Base-by-base conservation (phyloP, 306 rosid species). In the Mimosa bimucronata region DNA sequence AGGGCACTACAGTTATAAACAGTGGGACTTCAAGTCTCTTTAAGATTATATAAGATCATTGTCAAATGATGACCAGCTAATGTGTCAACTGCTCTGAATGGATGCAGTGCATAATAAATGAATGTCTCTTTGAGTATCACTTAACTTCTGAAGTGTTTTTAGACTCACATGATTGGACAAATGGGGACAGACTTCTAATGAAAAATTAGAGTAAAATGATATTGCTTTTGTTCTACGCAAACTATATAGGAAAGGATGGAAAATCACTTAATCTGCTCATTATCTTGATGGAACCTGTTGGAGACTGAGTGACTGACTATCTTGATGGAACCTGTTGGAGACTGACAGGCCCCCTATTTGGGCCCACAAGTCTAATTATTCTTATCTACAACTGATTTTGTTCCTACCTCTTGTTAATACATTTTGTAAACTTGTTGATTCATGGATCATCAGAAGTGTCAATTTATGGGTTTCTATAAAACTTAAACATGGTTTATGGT, bases 91-190 rank as follows among this genome's bases (percentile, higher is more conserved):
- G 48, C 80, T 57, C 66, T 67, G 21, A 55, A 50, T 25, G 15
- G 28, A 81, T 66, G 61, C 45, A 34, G 75, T 30, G 19, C 23
- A 83, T 53, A 57, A 83, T 73, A 21, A 66, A 73, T 19, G 23
- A 31, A 50, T 15, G 40, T 8, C 60, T 18, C 5, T 29, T 72
- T 40, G 25, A 25, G 75, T 8, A 70, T 26, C 40, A 70, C 25
- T 53, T 37, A 70, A 31, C 75, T 14, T 45, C 60, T 2, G 34
- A 70, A 48, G 77, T 26, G 45, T 12, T 50, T 58, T 1, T 7
- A 81, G 38, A 34, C 31, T 75, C 58, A 41, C 55, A 5, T 50
- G 75, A 66, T 9, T 50, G 26, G 38, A 21, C 6, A 41, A 40
- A 75, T 30, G 69, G 48, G 60, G 29, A 71, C 44, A 75, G 25